phyloP scores from a whole-genome alignment of 1,284 basidiomycete species.

The Cystobasidium sp. region DNA sequence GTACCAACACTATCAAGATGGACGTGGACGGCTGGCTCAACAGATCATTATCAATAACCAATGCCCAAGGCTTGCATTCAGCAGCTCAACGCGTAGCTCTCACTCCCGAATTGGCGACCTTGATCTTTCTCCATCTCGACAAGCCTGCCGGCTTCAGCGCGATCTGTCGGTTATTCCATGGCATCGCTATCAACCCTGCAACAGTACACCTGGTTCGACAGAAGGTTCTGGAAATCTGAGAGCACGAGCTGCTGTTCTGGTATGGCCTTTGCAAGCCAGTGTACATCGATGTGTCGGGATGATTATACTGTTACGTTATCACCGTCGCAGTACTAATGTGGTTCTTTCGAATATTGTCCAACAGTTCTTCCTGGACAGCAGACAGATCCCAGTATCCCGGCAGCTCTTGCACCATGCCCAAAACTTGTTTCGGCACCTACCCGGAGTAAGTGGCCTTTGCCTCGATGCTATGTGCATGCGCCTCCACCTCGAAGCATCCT shows the following conservation, averaged over 20 bases:
- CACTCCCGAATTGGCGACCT: slow-evolving; percentile 19
- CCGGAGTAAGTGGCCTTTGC: too few relatives aligned
- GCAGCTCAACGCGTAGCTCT: slow-evolving; percentile 11
- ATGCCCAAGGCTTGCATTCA: too few relatives aligned
- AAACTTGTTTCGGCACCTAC: too few relatives aligned
- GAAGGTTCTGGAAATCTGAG: slow-evolving; percentile 19
- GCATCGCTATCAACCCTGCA: not conserved
- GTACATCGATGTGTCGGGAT: slow-evolving; percentile 22
- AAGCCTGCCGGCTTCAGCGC: slow-evolving; percentile 8
- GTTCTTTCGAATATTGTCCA: not conserved
- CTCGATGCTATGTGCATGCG: too few relatives aligned
- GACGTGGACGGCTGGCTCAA: too few relatives aligned
- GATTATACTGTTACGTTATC: too few relatives aligned
- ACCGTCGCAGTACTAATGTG: too few relatives aligned
- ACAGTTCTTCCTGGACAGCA: slow-evolving; percentile 1
- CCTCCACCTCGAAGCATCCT: too few relatives aligned
- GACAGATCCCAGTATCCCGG: not conserved
- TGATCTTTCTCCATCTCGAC: slow-evolving; percentile 30
- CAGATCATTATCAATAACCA: too few relatives aligned
- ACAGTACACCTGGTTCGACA: slow-evolving; percentile 1
- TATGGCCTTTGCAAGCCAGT: not conserved
- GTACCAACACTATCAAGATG: too few relatives aligned
- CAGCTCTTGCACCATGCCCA: too few relatives aligned
- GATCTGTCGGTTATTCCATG: slow-evolving; percentile 13
- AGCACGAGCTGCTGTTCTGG: slow-evolving; percentile 2